Evolutionary conservation across 2,329 filamentous ascomycete genomes (phyloP), one percentile per base, ranked within the genome.

Genomic region (Huntiella decipiens): DNA sequence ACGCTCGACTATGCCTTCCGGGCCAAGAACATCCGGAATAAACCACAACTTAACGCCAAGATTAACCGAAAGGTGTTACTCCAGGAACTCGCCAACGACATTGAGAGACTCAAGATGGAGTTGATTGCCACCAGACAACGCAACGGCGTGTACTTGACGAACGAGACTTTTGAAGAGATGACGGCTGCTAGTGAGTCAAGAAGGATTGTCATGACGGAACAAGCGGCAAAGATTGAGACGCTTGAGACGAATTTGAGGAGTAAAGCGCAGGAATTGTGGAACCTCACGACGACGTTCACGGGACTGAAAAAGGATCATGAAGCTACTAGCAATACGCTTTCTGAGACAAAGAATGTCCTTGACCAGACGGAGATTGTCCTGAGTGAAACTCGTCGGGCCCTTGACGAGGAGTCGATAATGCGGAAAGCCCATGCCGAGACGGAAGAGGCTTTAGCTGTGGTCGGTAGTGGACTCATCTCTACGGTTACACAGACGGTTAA

Each of bases 11-110:
- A 98, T 58, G 92, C 91, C 8, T 96, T 96, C 63, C 76, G 91
- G 40, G 91, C 91, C 12, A 98, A 98, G 67, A 96, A 98, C 54
- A 98, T 98, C 56, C 82, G 84, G 43, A 98, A 98, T 62, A 95
- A 95, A 62, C 92, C 91, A 1, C 91, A 98, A 57, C 71, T 93
- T 55, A 98, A 96, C 61, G 82, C 85, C 42, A 74, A 84, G 57
- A 76, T 96, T 52, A 87, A 84, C 52, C 98, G 96, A 63, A 93
- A 91, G 63, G 94, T 85, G 3, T 63, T 98, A 10, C 70, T 98
- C 8, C 79, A 74, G 50, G 91, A 98, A 53, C 94, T 94, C 52
- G 91, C 88, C 0, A 67, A 71, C 17, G 91, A 98, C 58, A 95
- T 98, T 44, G 86, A 98, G 60, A 91, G 85, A 58, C 68, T 98